Evolutionary conservation across 805 yeast species (phyloP).

Genomic region (Barnettozyma sucrosica): DNA sequence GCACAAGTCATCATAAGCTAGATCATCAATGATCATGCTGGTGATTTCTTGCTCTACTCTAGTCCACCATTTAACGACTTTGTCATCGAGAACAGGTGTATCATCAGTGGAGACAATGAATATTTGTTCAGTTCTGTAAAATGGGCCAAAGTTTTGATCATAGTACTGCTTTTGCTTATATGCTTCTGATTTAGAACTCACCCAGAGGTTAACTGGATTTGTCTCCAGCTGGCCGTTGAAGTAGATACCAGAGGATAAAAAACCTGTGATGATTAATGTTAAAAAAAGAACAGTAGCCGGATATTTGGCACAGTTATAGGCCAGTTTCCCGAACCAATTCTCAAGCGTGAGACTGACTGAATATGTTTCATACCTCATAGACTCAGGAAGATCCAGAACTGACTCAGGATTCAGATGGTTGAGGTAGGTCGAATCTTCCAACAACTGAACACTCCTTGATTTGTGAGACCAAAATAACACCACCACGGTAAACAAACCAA

Average conservation of each 20-base stretch:
- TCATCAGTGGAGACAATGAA: conserved; percentile 59
- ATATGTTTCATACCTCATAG: conserved; percentile 34
- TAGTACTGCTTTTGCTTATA: conserved; percentile 60
- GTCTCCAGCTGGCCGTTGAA: conserved; percentile 58
- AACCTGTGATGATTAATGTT: conserved; percentile 34
- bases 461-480: conserved; percentile 21
- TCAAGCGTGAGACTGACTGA: conserved; percentile 44
- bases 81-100: conserved; percentile 68
- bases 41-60: conserved; percentile 58
- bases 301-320: conserved; percentile 52
- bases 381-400: conserved; percentile 6
- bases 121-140: conserved; percentile 82
- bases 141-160: conserved; percentile 84
- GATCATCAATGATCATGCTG: conserved; percentile 27
- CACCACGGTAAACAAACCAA: conserved; percentile 23
- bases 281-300: conserved; percentile 50
- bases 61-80: conserved; percentile 82
- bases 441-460: conserved; percentile 28
- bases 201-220: conserved; percentile 86
- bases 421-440: conserved; percentile 38
- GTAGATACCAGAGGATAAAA: conserved; percentile 47
- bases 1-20: conserved; percentile 60
- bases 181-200: conserved; percentile 68
- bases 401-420: conserved; percentile 17
- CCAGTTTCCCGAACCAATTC: conserved; percentile 42